Conservation (phyloP, 331 rosid genomes). For the Ulmus americana region DNA sequence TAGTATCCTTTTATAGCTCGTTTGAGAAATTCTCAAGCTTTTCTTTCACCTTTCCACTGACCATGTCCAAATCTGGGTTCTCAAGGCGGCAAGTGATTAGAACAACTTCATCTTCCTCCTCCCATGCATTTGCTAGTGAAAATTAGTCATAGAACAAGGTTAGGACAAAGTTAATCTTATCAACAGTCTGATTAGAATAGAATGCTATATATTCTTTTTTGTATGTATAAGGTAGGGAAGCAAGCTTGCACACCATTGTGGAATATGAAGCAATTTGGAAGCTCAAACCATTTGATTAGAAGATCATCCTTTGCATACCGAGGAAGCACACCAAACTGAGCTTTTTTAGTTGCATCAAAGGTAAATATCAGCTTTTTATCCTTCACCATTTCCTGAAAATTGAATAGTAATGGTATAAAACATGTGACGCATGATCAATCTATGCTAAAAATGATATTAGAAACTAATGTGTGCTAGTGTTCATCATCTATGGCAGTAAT, state of each 20-base stretch:
- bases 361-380: constrained; percentile 63
- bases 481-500: background rate
- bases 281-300: constrained; percentile 83
- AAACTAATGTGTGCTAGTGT: background rate
- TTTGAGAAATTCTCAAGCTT: constrained; percentile 63
- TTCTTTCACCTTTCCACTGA: constrained; percentile 57
- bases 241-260: constrained; percentile 59
- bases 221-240: background rate
- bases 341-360: constrained; percentile 72
- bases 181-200: background rate
- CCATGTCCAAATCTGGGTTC: constrained; percentile 64
- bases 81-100: constrained; percentile 75
- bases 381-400: constrained; percentile 93
- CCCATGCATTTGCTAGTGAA: constrained; percentile 89
- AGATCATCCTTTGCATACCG: constrained; percentile 81
- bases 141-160: constrained; percentile 9
- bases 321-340: constrained; percentile 95
- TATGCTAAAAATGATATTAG: background rate
- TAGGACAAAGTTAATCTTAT: background rate
- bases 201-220: background rate
- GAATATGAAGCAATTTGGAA: constrained; percentile 93
- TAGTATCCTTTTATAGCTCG: constrained; percentile 53
- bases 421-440: constrained; percentile 12
- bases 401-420: constrained; percentile 13
- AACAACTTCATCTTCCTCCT: constrained; percentile 91